These are phyloP conservation scores for Brettanomyces bruxellensis DNA, from an alignment of 805 yeast genomes.

Conservation along the genomic window DNA sequence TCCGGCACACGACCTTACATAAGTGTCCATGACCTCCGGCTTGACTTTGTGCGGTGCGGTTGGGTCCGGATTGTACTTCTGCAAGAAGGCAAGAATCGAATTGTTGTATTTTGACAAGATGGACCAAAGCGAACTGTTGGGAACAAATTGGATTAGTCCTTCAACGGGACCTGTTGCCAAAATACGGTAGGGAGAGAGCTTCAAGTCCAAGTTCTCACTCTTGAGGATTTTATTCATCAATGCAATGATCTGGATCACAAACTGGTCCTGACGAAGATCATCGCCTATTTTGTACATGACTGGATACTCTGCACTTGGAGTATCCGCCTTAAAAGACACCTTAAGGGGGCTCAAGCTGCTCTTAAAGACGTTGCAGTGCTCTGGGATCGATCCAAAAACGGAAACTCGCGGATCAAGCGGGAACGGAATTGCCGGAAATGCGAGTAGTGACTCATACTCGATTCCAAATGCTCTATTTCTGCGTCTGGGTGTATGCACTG, in stretches of 20 bases:
- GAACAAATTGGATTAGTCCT: slow-evolving; percentile 92
- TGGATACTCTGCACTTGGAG: slow-evolving; percentile 46
- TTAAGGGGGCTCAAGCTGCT: slow-evolving; percentile 86
- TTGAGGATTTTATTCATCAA: slow-evolving; percentile 83
- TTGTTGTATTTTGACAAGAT: slow-evolving; percentile 70
- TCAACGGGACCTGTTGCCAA: slow-evolving; percentile 85
- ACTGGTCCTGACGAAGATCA: slow-evolving; percentile 91
- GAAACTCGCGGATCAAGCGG: slow-evolving; percentile 79
- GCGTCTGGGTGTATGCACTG: background rate
- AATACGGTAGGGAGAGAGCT: slow-evolving; percentile 80
- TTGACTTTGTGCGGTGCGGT: slow-evolving; percentile 38
- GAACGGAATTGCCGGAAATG: slow-evolving; percentile 46
- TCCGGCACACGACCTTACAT: slow-evolving; percentile 93
- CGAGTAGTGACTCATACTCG: slow-evolving; percentile 23
- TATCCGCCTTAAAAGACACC: slow-evolving; percentile 56
- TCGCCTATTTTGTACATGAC: slow-evolving; percentile 94
- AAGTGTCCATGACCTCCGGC: slow-evolving; percentile 79
- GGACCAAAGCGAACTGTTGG: slow-evolving; percentile 79
- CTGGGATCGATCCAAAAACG: slow-evolving; percentile 69
- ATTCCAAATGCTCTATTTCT: slow-evolving; percentile 1
- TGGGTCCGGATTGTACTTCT: slow-evolving; percentile 53
- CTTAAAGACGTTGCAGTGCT: slow-evolving; percentile 80
- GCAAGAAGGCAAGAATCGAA: slow-evolving; percentile 59
- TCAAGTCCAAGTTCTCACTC: slow-evolving; percentile 84
- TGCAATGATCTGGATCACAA: slow-evolving; percentile 87